phyloP scores from a whole-genome alignment of 495 filamentous ascomycete genomes.

The Neurospora sp. region DNA sequence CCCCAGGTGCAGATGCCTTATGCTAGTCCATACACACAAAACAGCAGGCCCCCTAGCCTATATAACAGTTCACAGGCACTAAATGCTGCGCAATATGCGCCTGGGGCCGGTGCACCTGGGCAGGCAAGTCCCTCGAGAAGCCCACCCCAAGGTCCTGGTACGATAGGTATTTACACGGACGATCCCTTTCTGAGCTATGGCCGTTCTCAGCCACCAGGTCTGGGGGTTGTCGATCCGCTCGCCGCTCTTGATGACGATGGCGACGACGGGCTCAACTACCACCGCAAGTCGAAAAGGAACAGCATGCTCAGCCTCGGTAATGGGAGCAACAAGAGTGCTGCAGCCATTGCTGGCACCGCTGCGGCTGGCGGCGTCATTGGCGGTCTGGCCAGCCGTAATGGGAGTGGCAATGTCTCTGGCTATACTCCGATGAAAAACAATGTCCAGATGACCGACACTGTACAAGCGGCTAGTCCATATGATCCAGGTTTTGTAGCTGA shows the following conservation, averaged over 20 bases:
- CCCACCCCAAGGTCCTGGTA: slow-evolving; percentile 3
- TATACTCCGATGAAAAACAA: slow-evolving; percentile 31
- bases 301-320: slow-evolving; percentile 46
- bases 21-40: background rate
- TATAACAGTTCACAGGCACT: slow-evolving; percentile 16
- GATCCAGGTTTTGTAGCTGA: slow-evolving; percentile 20
- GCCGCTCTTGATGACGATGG: slow-evolving; percentile 70
- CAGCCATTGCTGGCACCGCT: slow-evolving; percentile 31
- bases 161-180: slow-evolving; percentile 23
- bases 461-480: slow-evolving; percentile 3
- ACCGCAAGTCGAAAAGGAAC: slow-evolving; percentile 28
- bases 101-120: slow-evolving; percentile 16
- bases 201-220: slow-evolving; percentile 42
- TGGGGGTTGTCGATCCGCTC: slow-evolving; percentile 60
- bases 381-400: slow-evolving; percentile 33
- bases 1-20: slow-evolving; percentile 11
- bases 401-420: slow-evolving; percentile 23
- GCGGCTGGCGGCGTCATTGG: slow-evolving; percentile 47
- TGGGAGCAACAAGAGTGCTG: slow-evolving; percentile 23
- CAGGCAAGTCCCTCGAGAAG: slow-evolving; percentile 20
- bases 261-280: slow-evolving; percentile 63
- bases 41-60: slow-evolving; percentile 2
- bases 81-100: slow-evolving; percentile 4
- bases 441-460: slow-evolving; percentile 15
- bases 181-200: slow-evolving; percentile 48